Evolutionary conservation across 1,284 basidiomycete genomes (phyloP), one percentile per base, ranked within the genome.

Genomic region (Trichosporon ovoides): DNA sequence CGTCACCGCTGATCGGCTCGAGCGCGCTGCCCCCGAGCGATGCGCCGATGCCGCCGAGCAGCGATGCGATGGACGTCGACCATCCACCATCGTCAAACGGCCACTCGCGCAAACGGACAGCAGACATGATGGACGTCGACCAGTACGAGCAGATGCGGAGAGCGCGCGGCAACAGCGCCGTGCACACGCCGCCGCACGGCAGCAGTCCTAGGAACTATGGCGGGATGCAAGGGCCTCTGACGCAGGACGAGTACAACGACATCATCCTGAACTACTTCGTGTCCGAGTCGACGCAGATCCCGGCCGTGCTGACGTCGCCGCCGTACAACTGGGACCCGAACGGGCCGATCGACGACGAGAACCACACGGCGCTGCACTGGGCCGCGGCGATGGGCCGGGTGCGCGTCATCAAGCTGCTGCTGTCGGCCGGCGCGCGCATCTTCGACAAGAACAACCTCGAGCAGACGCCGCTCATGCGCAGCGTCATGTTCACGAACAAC

Each of bases 401-500:
- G 58, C 87, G 95, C 40, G 90, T 98, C 63, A 92, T 98, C 68
- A 98, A 98, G 76, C 82, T 98, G 5, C 82, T 99, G 6, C 83
- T 99, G 31, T 89, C 91, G 0, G 90, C 94, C 2, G 94, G 95
- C 28, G 95, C 95, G 12, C 92, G 97, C 74, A 92, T 98, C 65
- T 98, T 97, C 82, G 88, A 91, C 67, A 92, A 95, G 67, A 99
- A 98, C 81, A 89, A 89, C 74, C 86, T 91, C 22, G 96, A 96
- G 24, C 96, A 98, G 77, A 98, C 96, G 11, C 89, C 96, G 0
- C 80, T 99, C 55, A 99, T 99, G 96, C 89, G 96, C 20, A 89
- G 88, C 65, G 96, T 98, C 71, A 98, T 98, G 96, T 99, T 98
- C 76, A 91, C 92, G 60, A 99, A 99, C 80, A 99, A 98, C 77